Evolutionary conservation across 176 grass and related monocot genomes (phyloP), one percentile per base, ranked within the genome.

Genomic region (Carex cristatella): DNA sequence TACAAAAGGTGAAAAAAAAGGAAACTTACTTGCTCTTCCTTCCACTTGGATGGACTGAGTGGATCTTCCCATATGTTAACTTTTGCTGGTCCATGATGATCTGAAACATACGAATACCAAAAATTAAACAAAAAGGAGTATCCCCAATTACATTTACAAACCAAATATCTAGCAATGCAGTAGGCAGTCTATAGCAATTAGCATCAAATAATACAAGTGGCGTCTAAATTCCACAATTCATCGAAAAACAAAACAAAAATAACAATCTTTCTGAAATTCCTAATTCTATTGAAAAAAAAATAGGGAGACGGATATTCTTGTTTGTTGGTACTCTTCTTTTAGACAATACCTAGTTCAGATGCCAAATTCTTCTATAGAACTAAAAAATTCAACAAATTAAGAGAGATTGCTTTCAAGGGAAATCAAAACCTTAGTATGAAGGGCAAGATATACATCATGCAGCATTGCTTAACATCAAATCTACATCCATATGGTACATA

Each of bases 61-160:
- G 89, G 89, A 87, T 87, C 89, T 61, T 87, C 62, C 89, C 89
- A 90, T 32, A 90, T 53, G 70, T 90, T 85, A 48, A 90, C 82
- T 65, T 65, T 90, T 61, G 81, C 48, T 8, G 85, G 85, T 74
- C 89, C 89, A 87, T 90, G 88, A 81, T 90, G 89, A 59, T 87
- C 89, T 90, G 30, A 51, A 67, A 57, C 51, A 49, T 5, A 35
- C 13, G 65, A 44, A 6, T 65, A 64, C 37, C 30, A 40, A 81
- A 79, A 58, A 15, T 79, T 57, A 53, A 58, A 57, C 28, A 57
- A 79, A 27, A 70, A 33, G 33, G 27, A 55, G 46, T 30, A 75
- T 75, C n/a, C n/a, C 53, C 71, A 49, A 72, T 72, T 44, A 72
- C 69, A 32, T 38, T 73, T 49, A 48, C 69, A 73, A 69, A 69